Conservation (phyloP, 768 basidiomycete genomes). For the Gymnopilus dilepis region DNA sequence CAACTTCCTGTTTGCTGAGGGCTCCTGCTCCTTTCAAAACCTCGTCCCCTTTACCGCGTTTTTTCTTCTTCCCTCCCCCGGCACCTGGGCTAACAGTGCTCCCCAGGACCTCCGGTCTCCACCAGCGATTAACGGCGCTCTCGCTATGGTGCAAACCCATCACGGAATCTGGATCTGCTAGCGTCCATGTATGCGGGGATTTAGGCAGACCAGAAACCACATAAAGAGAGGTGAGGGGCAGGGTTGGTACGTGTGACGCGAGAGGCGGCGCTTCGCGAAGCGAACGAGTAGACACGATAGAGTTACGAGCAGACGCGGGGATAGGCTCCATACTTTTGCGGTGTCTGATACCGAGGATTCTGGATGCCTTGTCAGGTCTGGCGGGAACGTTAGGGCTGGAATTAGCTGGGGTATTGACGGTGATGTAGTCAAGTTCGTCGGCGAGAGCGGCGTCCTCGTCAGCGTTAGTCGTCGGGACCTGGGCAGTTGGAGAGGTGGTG, state of each 20-base stretch:
- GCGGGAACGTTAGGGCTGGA: slow-evolving; percentile 40
- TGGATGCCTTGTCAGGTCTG: slow-evolving; percentile 75
- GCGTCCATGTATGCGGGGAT: slow-evolving; percentile 88
- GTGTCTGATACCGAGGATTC: slow-evolving; percentile 77
- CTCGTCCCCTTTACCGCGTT: slow-evolving; percentile 66
- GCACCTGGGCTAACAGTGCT: slow-evolving; percentile 86
- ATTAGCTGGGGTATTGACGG: slow-evolving; percentile 39
- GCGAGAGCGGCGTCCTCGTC: slow-evolving; percentile 54
- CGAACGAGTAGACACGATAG: slow-evolving; percentile 79
- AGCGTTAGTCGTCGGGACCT: slow-evolving; percentile 27
- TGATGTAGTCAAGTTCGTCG: slow-evolving; percentile 80
- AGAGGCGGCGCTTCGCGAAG: slow-evolving; percentile 59
- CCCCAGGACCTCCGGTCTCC: slow-evolving; percentile 90
- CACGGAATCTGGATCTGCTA: slow-evolving; percentile 84
- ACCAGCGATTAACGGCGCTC: slow-evolving; percentile 87
- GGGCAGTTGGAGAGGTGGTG: slow-evolving; percentile 27
- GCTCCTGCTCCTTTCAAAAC: slow-evolving; percentile 78
- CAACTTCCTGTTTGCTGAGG: slow-evolving; percentile 84
- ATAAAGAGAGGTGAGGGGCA: slow-evolving; percentile 83
- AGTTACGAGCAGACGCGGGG: slow-evolving; percentile 75
- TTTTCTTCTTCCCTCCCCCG: slow-evolving; percentile 79
- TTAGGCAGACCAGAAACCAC: slow-evolving; percentile 90
- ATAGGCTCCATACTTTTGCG: slow-evolving; percentile 85
- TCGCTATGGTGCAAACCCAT: slow-evolving; percentile 82
- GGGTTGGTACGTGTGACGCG: slow-evolving; percentile 68